A percentile compares a stretch with the other conserved stretches of the same genome.
These are phyloP conservation scores for Populus hybrid DNA, from an alignment of 441 rosid genomes.

Conservation along the genomic window DNA sequence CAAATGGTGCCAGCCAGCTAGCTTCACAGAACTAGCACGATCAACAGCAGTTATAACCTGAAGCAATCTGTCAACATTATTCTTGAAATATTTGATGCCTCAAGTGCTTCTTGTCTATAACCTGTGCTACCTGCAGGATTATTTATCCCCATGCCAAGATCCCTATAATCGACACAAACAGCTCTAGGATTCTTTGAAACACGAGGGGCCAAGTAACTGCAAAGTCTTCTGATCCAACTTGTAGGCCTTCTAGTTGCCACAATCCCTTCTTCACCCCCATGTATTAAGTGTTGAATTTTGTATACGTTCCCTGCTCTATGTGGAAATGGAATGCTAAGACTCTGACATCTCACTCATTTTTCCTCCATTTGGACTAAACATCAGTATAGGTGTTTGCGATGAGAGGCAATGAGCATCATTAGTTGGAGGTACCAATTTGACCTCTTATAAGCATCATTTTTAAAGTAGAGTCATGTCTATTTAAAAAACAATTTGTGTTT, in stretches of 20 bases:
- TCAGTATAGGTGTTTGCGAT: not conserved
- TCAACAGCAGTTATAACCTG: conserved; percentile 26
- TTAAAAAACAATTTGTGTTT: too few relatives aligned
- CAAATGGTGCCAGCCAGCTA: too few relatives aligned
- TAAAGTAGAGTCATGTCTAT: too few relatives aligned
- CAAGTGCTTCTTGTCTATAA: conserved; percentile 19
- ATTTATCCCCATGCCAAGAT: conserved; percentile 32
- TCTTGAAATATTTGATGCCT: conserved; percentile 27
- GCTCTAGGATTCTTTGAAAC: conserved; percentile 46
- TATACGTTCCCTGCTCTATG: conserved; percentile 55
- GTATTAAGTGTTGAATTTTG: conserved; percentile 33
- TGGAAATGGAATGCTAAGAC: conserved; percentile 43
- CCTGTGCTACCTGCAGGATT: not conserved
- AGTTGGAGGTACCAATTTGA: too few relatives aligned
- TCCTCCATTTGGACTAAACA: conserved; percentile 58
- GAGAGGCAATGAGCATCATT: too few relatives aligned
- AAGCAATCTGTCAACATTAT: conserved; percentile 25
- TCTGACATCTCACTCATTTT: conserved; percentile 39
- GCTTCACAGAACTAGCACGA: conserved; percentile 18
- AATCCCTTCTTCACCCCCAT: conserved; percentile 29
- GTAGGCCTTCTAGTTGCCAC: conserved; percentile 17
- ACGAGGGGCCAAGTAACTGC: conserved; percentile 38
- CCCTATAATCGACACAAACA: conserved; percentile 50
- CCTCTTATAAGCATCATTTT: too few relatives aligned
- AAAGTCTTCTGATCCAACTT: conserved; percentile 35